Percentiles rank a stretch among this genome's conserved stretches.
phyloP scores from a whole-genome alignment of 2,329 filamentous ascomycete species.

The Parastagonospora avenae region DNA sequence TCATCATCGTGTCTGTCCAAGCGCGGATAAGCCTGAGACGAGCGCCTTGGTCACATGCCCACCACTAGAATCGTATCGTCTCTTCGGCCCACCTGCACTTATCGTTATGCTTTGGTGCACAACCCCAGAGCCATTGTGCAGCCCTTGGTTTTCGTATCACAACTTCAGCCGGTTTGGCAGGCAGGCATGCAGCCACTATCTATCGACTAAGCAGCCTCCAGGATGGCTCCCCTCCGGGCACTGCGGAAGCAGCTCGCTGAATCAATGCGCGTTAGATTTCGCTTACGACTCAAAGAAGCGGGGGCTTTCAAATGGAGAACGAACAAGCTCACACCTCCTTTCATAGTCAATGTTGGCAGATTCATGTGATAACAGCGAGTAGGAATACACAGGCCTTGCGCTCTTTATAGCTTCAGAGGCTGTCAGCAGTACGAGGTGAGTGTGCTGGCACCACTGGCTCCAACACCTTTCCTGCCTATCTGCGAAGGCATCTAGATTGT shows the following conservation, averaged over 20 bases:
- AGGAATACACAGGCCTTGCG: background rate
- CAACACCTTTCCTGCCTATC: background rate
- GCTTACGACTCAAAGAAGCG: slow-evolving; percentile 8
- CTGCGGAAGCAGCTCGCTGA: slow-evolving; percentile 14
- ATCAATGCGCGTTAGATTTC: slow-evolving; percentile 8
- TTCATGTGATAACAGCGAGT: background rate
- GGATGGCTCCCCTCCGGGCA: slow-evolving; percentile 1
- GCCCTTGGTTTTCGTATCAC: slow-evolving; percentile 1
- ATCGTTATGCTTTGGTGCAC: slow-evolving; percentile 11
- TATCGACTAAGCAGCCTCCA: background rate
- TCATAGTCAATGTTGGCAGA: slow-evolving; percentile 7
- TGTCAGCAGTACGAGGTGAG: background rate
- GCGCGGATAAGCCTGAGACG: slow-evolving; percentile 21
- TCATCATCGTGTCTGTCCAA: slow-evolving; percentile 21
- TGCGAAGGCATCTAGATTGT: no score
- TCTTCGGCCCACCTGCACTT: slow-evolving; percentile 7
- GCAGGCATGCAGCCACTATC: slow-evolving; percentile 8
- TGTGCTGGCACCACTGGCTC: background rate
- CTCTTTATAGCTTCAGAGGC: no score
- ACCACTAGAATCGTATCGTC: slow-evolving; percentile 12
- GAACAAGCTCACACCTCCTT: background rate
- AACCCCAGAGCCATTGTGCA: slow-evolving; percentile 1
- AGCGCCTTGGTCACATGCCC: slow-evolving; percentile 18
- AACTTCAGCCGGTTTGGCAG: slow-evolving; percentile 3
- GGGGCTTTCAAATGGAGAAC: slow-evolving; percentile 8